Evolutionary conservation across 768 basidiomycete species (phyloP), one percentile per base, ranked within the genome.

Genomic region (Fibroporia radiculosa): DNA sequence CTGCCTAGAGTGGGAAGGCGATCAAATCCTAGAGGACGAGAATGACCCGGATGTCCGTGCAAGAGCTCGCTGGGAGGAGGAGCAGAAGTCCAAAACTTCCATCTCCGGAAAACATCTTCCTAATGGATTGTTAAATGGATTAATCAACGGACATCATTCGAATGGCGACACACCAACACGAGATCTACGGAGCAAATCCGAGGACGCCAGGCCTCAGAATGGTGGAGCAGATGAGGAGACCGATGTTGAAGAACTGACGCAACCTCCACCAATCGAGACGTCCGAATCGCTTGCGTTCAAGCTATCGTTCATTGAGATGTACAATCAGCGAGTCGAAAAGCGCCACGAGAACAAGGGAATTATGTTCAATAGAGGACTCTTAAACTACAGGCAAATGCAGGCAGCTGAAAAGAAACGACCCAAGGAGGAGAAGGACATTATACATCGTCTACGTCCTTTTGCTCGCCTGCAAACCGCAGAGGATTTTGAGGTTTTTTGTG

Each of bases 371-470:
- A 72, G 95, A 32, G 91, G 91, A 1, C 66, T 99, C 42, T 69
- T 95, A 37, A 91, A 96, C 54, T 91, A 95, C 61, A 97, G 93
- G 65, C 92, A 93, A 81, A 85, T 92, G 70, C 82, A 87, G 73
- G 87, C 89, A 8, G 74, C 76, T 2, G 95, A 99, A 53, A 87
- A 93, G 68, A 97, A 96, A 61, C 73, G 91, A 14, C 76, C 77
- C 6, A 83, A 86, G 55, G 95, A 97, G 50, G 93, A 98, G 56
- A 80, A 86, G 52, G 96, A 98, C 50, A 82, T 97, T 44, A 64
- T 92, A 19, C 81, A 90, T 54, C 80, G 93, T 20, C 73, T 93
- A 44, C 85, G 93, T 51, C 89, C 92, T 2, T 97, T 97, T 62
- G 79, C 95, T 22, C 79, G 83, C 42, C 67, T 98, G 27, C 93